Evolutionary conservation across 495 filamentous ascomycete genomes (phyloP), one percentile per base, ranked within the genome.

Genomic region (Penicillium lividum): DNA sequence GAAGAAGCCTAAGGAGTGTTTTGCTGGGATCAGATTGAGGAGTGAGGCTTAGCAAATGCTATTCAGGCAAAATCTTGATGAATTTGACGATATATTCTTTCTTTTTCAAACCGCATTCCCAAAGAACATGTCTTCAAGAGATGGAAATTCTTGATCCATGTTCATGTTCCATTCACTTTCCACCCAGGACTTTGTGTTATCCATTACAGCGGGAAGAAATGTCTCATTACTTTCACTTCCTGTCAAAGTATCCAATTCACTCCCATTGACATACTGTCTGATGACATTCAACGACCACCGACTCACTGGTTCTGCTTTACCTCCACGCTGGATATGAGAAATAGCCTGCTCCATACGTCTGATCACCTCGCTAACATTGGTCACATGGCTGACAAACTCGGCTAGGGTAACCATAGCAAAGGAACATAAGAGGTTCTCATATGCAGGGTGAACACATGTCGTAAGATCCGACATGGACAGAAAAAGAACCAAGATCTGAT

Each of bases 1-100:
- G 73, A 80, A 89, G 73, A 93, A 93, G 79, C 90, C 90, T 27
- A 63, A 91, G 53, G 84, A 80, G 43, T 77, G 89, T 65, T 70
- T 80, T 59, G 84, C 92, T 45, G 89, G 84, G 22, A 75, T 93
- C 59, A 77, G 73, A 68, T 75, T 70, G 72, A 73, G 82, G 34
- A 10, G 44, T 10, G 13, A 7, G 13, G 29, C 4, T 52, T 36
- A n/a, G 25, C 25, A 13, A 44, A 11, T 4, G 9, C 22, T 36
- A 11, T 36, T 36, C 9, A 43, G 33, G 7, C 33, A 34, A 10
- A 8, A 3, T 10, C 9, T 36, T 36, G 3, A 11, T 1, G 13
- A 36, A 11, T 36, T 11, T 13, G 3, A 11, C 9, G 4, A 36
- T 1, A 3, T 9, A 9, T 3, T 36, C 13, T 11, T 11, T 11